Evolutionary conservation across 2,329 filamentous ascomycete species (phyloP).

Genomic region (Clarireedia sp.): DNA sequence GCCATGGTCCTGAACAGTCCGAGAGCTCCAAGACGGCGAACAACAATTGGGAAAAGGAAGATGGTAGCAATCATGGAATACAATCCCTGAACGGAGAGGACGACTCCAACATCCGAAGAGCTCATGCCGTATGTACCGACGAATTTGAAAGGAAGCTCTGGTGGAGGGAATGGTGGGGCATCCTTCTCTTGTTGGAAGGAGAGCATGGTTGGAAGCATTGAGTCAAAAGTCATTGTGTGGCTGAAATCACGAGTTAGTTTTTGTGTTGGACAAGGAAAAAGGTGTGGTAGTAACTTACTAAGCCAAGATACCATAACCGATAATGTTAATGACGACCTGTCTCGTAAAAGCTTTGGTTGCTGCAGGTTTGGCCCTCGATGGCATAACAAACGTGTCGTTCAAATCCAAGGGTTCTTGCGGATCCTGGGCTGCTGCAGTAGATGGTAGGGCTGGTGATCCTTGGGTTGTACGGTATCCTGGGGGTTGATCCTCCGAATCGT

Average conservation of each 20-base stretch:
- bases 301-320: conserved; percentile 85
- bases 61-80: conserved; percentile 77
- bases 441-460: conserved; percentile 42
- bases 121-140: conserved; percentile 76
- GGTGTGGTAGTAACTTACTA: conserved; percentile 59
- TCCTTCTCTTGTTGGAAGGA: conserved; percentile 13
- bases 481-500: conserved; percentile 45
- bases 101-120: conserved; percentile 76
- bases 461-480: conserved; percentile 62
- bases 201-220: conserved; percentile 86
- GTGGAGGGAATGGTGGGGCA: conserved; percentile 35
- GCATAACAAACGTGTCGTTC: conserved; percentile 19
- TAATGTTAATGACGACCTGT: conserved; percentile 78
- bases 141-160: conserved; percentile 79
- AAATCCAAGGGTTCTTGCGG: conserved; percentile 34
- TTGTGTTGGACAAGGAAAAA: conserved; percentile 2
- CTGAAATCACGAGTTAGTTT: conserved; percentile 39
- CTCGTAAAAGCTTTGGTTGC: conserved; percentile 64
- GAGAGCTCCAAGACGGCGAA: conserved; percentile 67
- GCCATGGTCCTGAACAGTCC: conserved; percentile 76
- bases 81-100: conserved; percentile 80
- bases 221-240: conserved; percentile 95
- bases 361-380: conserved; percentile 31
- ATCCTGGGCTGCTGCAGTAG: conserved; percentile 28
- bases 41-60: conserved; percentile 73